phyloP scores from a whole-genome alignment of 1,284 basidiomycete genomes.

The Hymenochaete sp. region DNA sequence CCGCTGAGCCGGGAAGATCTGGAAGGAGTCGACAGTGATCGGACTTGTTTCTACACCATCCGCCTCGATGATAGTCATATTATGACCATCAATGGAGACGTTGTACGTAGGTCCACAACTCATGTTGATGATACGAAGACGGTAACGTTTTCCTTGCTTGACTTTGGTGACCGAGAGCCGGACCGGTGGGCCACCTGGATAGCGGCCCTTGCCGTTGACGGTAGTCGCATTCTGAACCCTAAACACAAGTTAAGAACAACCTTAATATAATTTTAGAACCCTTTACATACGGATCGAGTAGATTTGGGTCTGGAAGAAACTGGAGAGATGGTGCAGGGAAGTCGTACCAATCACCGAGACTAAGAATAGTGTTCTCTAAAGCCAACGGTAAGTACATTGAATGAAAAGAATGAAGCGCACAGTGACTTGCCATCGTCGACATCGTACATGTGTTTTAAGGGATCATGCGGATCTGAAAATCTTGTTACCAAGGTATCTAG shows the following conservation, averaged over 20 bases:
- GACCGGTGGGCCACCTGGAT: slow-evolving; percentile 17
- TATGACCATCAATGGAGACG: slow-evolving; percentile 20
- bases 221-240: slow-evolving; percentile 35
- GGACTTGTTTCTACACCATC: slow-evolving; percentile 32
- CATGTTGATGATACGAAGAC: slow-evolving; percentile 21
- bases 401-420: not conserved
- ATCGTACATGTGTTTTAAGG: slow-evolving; percentile 31
- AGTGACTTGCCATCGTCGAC: slow-evolving; percentile 31
- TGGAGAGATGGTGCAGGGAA: slow-evolving; percentile 6
- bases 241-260: not conserved
- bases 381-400: slow-evolving; percentile 17
- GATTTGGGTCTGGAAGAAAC: slow-evolving; percentile 20
- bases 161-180: slow-evolving; percentile 26
- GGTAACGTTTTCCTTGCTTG: slow-evolving; percentile 26
- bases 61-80: slow-evolving; percentile 31
- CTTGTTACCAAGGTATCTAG: slow-evolving; percentile 29
- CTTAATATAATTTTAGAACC: not conserved
- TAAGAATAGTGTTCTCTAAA: slow-evolving; percentile 18
- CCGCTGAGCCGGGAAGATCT: slow-evolving; percentile 29
- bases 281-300: slow-evolving; percentile 6
- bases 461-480: slow-evolving; percentile 34
- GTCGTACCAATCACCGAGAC: slow-evolving; percentile 18
- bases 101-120: slow-evolving; percentile 12
- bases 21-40: slow-evolving; percentile 25
- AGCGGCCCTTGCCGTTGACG: slow-evolving; percentile 41